Percentiles rank a stretch among this genome's conserved stretches.
Conservation (phyloP, 164 flowering plant species). For the Sedum album region DNA sequence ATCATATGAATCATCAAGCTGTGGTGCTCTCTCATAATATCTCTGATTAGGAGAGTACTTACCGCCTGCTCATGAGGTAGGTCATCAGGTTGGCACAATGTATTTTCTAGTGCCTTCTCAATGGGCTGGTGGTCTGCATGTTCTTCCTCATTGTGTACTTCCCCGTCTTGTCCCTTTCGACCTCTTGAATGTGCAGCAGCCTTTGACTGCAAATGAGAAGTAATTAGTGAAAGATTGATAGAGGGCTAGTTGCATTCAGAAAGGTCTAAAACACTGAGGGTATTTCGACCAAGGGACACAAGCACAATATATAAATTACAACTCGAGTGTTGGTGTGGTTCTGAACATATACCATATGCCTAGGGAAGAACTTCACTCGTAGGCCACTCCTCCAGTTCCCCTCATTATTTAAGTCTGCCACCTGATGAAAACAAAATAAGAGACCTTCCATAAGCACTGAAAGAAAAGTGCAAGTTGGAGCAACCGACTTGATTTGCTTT, state of each 20-base stretch:
- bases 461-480: neutral
- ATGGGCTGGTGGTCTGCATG: constrained; percentile 42
- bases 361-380: constrained; percentile 60
- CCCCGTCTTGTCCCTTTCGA: constrained; percentile 50
- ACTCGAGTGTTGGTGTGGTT: no score
- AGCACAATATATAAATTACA: no score
- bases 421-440: constrained; percentile 27
- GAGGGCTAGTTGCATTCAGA: neutral
- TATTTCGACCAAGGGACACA: neutral
- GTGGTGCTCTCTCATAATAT: neutral
- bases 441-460: neutral
- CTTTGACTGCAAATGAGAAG: constrained; percentile 31
- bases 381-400: constrained; percentile 90
- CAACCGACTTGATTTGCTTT: neutral
- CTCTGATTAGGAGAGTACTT: constrained; percentile 14
- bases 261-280: neutral
- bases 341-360: constrained; percentile 34
- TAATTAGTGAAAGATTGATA: neutral
- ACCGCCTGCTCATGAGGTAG: constrained; percentile 37
- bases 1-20: neutral
- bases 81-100: constrained; percentile 26
- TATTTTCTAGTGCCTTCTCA: constrained; percentile 49
- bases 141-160: constrained; percentile 49
- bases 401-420: constrained; percentile 70
- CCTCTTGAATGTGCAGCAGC: constrained; percentile 41